phyloP scores from a whole-genome alignment of 2,329 filamentous ascomycete species.

The Exophiala oligosperma region DNA sequence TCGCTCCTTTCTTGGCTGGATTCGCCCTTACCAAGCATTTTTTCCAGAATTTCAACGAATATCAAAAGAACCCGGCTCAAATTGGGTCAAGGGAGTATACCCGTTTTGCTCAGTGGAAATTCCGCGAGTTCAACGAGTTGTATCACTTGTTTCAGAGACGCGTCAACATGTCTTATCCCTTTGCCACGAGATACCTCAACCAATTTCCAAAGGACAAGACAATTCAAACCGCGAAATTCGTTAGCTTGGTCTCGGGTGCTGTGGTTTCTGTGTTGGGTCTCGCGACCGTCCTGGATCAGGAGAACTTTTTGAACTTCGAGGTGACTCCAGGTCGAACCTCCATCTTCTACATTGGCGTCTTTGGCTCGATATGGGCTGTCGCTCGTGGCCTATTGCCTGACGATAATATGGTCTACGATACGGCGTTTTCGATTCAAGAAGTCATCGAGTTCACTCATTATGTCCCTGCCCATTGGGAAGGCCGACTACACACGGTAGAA shows the following conservation, averaged over 20 bases:
- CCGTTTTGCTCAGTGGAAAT: conserved; percentile 94
- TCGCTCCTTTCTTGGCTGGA: conserved; percentile 82
- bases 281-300: conserved; percentile 83
- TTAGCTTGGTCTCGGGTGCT: conserved; percentile 84
- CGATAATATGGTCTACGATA: conserved; percentile 86
- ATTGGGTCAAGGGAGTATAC: conserved; percentile 90
- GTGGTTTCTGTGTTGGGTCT: conserved; percentile 82
- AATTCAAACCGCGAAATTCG: conserved; percentile 77
- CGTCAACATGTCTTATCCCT: conserved; percentile 91
- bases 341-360: conserved; percentile 83
- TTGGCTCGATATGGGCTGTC: conserved; percentile 79
- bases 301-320: conserved; percentile 88
- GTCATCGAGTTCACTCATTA: conserved; percentile 94
- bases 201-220: conserved; percentile 97
- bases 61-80: conserved; percentile 87
- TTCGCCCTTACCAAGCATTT: conserved; percentile 89
- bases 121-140: conserved; percentile 96
- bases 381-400: conserved; percentile 82
- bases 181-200: conserved; percentile 86
- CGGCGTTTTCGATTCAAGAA: conserved; percentile 81
- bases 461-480: conserved; percentile 83
- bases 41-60: conserved; percentile 95
- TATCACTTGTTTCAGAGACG: conserved; percentile 88
- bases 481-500: conserved; percentile 87
- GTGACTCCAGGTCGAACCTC: conserved; percentile 85